Conservation (phyloP, 2,329 filamentous ascomycete genomes). For the Microsporum audouinii region DNA sequence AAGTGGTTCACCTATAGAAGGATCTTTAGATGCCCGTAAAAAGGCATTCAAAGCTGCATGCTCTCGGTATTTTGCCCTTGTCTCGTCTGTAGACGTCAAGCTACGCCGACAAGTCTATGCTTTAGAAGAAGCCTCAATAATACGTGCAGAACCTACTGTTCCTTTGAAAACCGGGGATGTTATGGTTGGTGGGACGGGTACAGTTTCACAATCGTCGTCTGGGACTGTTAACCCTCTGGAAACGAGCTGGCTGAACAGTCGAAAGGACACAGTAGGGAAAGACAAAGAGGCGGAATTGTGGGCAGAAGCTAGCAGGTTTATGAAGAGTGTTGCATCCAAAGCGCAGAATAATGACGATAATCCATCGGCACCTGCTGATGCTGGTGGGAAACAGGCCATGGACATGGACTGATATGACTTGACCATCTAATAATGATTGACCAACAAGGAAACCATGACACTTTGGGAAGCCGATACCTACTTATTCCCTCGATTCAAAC, state of each 20-base stretch:
- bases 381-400: slow-evolving; percentile 23
- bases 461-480: not conserved
- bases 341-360: slow-evolving; percentile 10
- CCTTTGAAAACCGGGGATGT: slow-evolving; percentile 23
- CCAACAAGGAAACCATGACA: not conserved
- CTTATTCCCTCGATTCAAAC: not conserved
- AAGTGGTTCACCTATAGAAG: slow-evolving; percentile 14
- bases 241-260: slow-evolving; percentile 79
- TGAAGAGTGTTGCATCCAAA: slow-evolving; percentile 32
- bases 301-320: slow-evolving; percentile 47
- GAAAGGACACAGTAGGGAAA: slow-evolving; percentile 67
- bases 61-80: slow-evolving; percentile 54
- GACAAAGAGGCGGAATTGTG: slow-evolving; percentile 78
- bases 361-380: not conserved
- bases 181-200: slow-evolving; percentile 19
- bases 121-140: slow-evolving; percentile 68
- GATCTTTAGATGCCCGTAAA: slow-evolving; percentile 45
- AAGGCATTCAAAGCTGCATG: slow-evolving; percentile 46
- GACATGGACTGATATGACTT: slow-evolving; percentile 26
- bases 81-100: slow-evolving; percentile 63
- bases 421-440: not conserved
- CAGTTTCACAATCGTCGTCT: slow-evolving; percentile 15
- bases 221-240: slow-evolving; percentile 53
- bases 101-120: slow-evolving; percentile 67
- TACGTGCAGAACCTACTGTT: slow-evolving; percentile 37